Percentiles rank a stretch among this genome's conserved stretches.
phyloP scores from a whole-genome alignment of 441 rosid species.

The Rhodomyrtus psidioides region DNA sequence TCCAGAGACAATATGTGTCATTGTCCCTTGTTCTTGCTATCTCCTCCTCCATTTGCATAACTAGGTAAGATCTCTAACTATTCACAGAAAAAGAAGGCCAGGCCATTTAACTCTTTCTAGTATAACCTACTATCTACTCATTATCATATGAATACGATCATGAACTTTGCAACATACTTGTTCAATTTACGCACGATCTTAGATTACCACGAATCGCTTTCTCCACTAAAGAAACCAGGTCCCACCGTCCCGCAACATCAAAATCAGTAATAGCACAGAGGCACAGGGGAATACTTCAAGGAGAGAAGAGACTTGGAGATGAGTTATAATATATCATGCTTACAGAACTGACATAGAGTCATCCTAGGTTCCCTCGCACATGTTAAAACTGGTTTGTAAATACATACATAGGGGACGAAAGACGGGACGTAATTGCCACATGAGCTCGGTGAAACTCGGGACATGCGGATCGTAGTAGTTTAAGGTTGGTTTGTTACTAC shows the following conservation, averaged over 20 bases:
- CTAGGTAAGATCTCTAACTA: not conserved
- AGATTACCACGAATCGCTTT: too few species aligned
- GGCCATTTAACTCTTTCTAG: not conserved
- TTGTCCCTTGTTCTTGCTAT: not conserved
- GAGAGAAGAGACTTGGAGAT: not conserved
- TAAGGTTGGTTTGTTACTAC: not conserved
- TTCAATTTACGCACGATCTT: not conserved
- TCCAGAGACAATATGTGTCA: too few species aligned
- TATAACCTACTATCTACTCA: not conserved
- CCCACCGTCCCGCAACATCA: not conserved
- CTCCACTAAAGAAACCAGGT: not conserved
- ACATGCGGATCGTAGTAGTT: not conserved
- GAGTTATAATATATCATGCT: not conserved
- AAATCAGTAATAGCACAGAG: not conserved
- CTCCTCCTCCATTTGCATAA: not conserved
- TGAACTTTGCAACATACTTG: not conserved
- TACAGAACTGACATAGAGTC: not conserved
- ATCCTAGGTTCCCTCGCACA: not conserved
- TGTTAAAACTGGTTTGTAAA: not conserved
- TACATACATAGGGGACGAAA: not conserved
- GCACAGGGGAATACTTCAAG: not conserved
- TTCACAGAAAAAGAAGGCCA: not conserved
- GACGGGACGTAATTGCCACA: not conserved
- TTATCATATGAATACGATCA: not conserved
- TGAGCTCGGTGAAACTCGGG: not conserved